Evolutionary conservation across 352 stramenopile genomes (phyloP).

Genomic region (Pseudoperonospora humuli): DNA sequence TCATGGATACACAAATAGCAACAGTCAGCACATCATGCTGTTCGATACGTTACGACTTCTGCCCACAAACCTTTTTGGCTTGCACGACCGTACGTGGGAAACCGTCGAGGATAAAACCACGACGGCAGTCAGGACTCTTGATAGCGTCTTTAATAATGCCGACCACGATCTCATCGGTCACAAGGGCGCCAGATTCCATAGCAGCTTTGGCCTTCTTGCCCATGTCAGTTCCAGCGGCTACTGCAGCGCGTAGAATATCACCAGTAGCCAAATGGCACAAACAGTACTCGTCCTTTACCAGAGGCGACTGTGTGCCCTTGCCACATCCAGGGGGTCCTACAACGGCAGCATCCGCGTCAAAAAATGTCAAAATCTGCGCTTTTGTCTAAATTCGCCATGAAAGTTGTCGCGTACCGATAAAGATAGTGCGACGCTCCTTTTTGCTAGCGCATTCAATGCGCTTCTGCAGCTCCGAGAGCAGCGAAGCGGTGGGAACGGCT

Average conservation of each 20-base stretch:
- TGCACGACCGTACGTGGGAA: constrained; percentile 98
- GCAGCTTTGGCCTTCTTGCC: constrained; percentile 96
- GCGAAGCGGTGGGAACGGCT: constrained; percentile 67
- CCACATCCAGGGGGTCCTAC: constrained; percentile 90
- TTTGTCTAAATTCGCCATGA: not conserved
- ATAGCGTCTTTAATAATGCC: constrained; percentile 99
- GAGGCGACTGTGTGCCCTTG: constrained; percentile 98
- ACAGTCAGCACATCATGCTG: not conserved
- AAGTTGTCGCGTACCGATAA: constrained; percentile 75
- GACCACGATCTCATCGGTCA: constrained; percentile 98
- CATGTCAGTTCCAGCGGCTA: constrained; percentile 94
- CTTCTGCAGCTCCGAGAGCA: constrained; percentile 89
- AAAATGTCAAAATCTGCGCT: not conserved
- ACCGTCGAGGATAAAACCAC: constrained; percentile 99
- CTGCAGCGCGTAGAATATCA: constrained; percentile 98
- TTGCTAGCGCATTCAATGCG: constrained; percentile 88
- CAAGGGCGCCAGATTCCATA: constrained; percentile 94
- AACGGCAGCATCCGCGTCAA: constrained; percentile 4
- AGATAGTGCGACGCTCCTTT: constrained; percentile 91
- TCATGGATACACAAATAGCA: not conserved
- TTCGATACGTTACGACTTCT: not conserved
- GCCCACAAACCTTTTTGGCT: constrained; percentile 82
- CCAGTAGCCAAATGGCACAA: constrained; percentile 97
- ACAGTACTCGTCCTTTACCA: constrained; percentile 97
- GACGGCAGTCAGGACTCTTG: constrained; percentile 93